phyloP scores from a whole-genome alignment of 345 rosid species.

The Bruguiera parviflora region DNA sequence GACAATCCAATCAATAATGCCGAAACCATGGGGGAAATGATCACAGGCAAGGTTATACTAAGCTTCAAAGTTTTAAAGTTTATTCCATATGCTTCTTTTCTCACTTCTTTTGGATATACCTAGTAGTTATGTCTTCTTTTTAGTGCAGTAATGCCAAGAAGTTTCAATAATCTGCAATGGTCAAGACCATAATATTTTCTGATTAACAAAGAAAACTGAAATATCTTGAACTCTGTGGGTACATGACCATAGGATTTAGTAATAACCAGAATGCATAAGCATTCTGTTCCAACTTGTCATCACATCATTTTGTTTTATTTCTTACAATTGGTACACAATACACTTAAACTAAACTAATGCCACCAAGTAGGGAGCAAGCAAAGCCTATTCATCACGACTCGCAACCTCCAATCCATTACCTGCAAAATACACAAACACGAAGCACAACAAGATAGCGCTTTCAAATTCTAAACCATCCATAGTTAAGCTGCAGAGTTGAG shows the following conservation, averaged over 20 bases:
- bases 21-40: no score
- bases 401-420: slow-evolving; percentile 95
- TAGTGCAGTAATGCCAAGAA: no score
- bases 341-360: not conserved
- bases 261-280: not conserved
- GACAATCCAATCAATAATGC: no score
- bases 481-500: not conserved
- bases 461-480: not conserved
- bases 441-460: not conserved
- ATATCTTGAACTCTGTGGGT: not conserved
- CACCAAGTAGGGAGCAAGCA: not conserved
- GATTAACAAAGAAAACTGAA: no score
- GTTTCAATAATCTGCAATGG: no score
- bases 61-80: no score
- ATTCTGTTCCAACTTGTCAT: not conserved
- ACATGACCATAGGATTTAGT: not conserved
- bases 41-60: no score
- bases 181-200: no score
- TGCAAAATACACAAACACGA: slow-evolving; percentile 21
- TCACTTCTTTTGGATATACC: no score
- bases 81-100: no score
- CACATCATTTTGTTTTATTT: not conserved
- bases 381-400: slow-evolving; percentile 35
- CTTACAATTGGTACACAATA: no score
- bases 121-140: no score